Evolutionary conservation across 208 protist genomes (phyloP).

Genomic region (Trichomonas vaginalis): DNA sequence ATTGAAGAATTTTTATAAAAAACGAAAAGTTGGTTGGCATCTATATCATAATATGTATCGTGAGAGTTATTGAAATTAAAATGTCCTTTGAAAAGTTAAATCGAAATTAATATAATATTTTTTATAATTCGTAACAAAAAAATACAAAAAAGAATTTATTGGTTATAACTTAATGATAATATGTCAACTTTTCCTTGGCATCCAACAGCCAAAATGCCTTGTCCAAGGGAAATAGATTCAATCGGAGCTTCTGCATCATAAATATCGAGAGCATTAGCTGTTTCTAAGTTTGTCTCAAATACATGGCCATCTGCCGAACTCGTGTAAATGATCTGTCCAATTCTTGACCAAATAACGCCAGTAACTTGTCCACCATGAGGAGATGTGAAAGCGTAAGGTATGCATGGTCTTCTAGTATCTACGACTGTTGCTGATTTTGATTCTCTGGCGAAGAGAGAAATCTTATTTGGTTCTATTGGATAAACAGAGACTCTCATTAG

Average conservation of each 20-base stretch:
- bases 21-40: too few species aligned
- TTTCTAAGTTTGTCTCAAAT: background rate
- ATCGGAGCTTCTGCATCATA: background rate
- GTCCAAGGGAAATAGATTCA: background rate
- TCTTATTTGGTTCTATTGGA: background rate
- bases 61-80: too few species aligned
- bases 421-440: background rate
- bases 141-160: background rate
- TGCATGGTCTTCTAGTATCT: background rate
- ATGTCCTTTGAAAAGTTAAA: too few species aligned
- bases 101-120: too few species aligned
- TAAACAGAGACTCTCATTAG: background rate
- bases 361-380: background rate
- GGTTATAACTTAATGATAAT: background rate
- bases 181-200: background rate
- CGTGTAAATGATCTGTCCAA: background rate
- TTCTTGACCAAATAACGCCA: background rate
- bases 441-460: background rate
- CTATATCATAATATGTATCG: too few species aligned
- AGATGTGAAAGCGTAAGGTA: background rate
- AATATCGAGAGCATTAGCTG: background rate
- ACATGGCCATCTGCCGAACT: background rate
- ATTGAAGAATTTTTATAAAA: too few species aligned
- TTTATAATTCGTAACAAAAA: background rate
- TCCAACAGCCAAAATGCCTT: background rate